Evolutionary conservation across 179 eudicot species (phyloP).

Genomic region (Gypsophila paniculata): DNA sequence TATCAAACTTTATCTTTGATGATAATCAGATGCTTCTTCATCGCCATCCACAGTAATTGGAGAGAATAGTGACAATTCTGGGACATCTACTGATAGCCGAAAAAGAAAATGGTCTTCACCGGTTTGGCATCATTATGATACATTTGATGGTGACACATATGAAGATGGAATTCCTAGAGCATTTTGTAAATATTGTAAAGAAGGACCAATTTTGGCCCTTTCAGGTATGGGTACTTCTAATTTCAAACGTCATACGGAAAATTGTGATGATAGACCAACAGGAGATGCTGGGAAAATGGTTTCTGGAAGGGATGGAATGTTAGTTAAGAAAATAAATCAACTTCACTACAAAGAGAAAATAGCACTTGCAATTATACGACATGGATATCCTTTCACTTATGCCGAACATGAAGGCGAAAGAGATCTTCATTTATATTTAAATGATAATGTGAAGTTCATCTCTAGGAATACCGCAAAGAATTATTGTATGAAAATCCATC

Average conservation of each 20-base stretch:
- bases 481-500: neutral
- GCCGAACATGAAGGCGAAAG: neutral
- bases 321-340: neutral
- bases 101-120: neutral
- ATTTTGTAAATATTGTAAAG: constrained; percentile 2
- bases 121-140: neutral
- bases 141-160: neutral
- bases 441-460: neutral
- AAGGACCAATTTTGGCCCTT: constrained; percentile 2
- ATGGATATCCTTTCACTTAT: neutral
- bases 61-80: neutral
- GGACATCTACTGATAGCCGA: neutral
- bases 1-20: neutral
- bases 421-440: neutral
- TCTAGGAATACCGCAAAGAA: neutral
- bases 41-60: neutral
- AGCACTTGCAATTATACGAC: neutral
- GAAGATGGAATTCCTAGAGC: neutral
- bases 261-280: neutral
- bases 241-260: constrained; percentile 4
- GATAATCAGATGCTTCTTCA: neutral
- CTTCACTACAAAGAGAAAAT: neutral
- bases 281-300: neutral
- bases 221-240: constrained; percentile 6
- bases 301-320: neutral